A percentile compares a stretch with the other conserved stretches of the same genome.
Conservation (phyloP, 169 alveolate species). For the Plasmodium coatneyi region DNA sequence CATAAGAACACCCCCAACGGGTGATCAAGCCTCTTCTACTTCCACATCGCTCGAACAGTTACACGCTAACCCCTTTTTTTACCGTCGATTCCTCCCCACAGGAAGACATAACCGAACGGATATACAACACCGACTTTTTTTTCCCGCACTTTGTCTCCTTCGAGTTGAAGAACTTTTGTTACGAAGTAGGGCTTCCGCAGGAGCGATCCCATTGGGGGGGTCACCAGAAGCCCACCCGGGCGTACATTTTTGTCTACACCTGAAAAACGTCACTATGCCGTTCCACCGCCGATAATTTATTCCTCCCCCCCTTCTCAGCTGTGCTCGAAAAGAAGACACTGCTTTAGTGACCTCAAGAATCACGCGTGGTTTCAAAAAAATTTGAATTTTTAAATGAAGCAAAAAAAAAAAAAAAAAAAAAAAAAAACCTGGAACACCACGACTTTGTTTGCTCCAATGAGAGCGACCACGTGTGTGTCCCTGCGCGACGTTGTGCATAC, state of each 20-base stretch:
- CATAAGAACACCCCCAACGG: neutral
- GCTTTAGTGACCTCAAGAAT: conserved; percentile 65
- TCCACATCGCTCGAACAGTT: neutral
- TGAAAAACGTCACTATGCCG: neutral
- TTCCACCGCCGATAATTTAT: neutral
- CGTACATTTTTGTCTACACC: neutral
- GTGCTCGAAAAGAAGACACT: conserved; percentile 61
- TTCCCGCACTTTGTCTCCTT: conserved; percentile 74
- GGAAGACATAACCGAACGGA: conserved; percentile 36
- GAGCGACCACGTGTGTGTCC: neutral
- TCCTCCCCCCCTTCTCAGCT: conserved; percentile 22
- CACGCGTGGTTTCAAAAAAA: conserved; percentile 70
- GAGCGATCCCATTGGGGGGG: neutral
- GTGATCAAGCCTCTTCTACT: neutral
- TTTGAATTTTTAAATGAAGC: conserved; percentile 34
- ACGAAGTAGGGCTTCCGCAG: conserved; percentile 14
- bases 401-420: neutral
- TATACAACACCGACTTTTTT: conserved; percentile 43
- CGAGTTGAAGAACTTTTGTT: conserved; percentile 66
- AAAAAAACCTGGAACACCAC: neutral
- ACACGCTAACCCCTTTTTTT: neutral
- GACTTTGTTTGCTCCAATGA: neutral
- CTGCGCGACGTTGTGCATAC: neutral
- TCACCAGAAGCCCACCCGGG: neutral
- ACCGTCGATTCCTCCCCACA: neutral